Base-by-base conservation (phyloP, 2,329 filamentous ascomycete genomes). In the Paraconiothyrium brasiliense region DNA sequence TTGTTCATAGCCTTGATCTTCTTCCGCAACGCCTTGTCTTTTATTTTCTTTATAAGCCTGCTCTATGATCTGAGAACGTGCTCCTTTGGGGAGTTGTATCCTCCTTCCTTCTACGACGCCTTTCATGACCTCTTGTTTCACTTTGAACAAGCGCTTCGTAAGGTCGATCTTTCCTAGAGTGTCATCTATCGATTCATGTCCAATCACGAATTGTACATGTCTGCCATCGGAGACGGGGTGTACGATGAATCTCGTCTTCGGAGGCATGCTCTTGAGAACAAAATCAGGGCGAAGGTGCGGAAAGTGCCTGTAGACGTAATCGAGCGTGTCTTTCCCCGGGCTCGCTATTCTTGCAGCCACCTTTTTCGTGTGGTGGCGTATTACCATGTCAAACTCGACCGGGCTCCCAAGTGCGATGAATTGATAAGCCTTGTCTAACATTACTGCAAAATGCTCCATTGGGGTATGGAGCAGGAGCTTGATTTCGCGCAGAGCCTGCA, bases 251-350 rank as follows among this genome's bases (percentile, higher is more conserved):
- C 16, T 22, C 0, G 73, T 67, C 11, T 64, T 67, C 41, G 65
- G 37, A 0, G 74, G 75, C 75, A 77, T 76, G 22, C 56, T 60
- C 50, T 70, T 73, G 34, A 71, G 32, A 9, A 77, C 73, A 30
- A 76, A 70, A 55, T 77, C 74, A 1, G 74, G 73, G 24, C 71
- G 67, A 32, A 76, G 32, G 44, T 76, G 73, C 1, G 75, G 72
- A 34, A 72, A 76, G 47, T 71, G 67, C 10, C 60, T 22, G 34
- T 71, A 68, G 46, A 71, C 54, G 67, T 71, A 75, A 11, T 59
- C 65, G 67, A 68, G 72, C 1, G 30, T 32, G 13, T 60, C 54
- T 1, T 22, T 14, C 7, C 59, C 54, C 1, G 43, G 54, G 2
- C 47, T 44, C 46, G n/a, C 11, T n/a, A 56, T 47, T 55, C 68